Conservation (phyloP, 768 basidiomycete genomes). For the Lactifluus pinguis region DNA sequence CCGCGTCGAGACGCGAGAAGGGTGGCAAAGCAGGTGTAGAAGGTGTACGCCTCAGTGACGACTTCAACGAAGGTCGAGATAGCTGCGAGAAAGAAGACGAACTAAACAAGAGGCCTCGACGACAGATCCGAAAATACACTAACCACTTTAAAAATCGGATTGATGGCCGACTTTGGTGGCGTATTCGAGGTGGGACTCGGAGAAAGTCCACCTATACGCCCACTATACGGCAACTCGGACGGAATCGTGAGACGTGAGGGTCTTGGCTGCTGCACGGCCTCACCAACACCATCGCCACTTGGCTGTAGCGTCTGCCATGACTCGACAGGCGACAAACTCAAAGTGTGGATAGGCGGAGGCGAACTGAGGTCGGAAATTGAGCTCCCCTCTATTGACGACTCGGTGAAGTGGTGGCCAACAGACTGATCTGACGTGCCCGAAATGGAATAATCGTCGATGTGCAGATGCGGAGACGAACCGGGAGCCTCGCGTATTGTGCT, state of each 20-base stretch:
- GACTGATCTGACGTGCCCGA: conserved; percentile 77
- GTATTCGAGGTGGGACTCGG: conserved; percentile 47
- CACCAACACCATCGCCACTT: conserved; percentile 19
- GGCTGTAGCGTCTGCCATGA: conserved; percentile 24
- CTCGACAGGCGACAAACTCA: conserved; percentile 59
- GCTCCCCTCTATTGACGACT: conserved; percentile 56
- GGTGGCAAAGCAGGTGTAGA: conserved; percentile 55
- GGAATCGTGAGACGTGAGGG: conserved; percentile 22
- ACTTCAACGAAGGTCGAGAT: conserved; percentile 39
- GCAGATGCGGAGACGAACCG: conserved; percentile 64
- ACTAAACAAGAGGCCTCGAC: background rate
- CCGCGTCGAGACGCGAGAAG: conserved; percentile 74
- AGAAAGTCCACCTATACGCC: conserved; percentile 44
- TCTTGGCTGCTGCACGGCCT: conserved; percentile 17
- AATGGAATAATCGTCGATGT: conserved; percentile 57
- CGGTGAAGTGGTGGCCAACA: conserved; percentile 63
- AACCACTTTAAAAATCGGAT: conserved; percentile 89
- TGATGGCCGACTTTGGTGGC: conserved; percentile 62
- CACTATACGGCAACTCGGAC: conserved; percentile 28
- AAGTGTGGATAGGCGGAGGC: conserved; percentile 66
- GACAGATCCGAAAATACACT: conserved; percentile 28
- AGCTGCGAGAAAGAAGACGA: conserved; percentile 33
- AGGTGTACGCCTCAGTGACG: conserved; percentile 22
- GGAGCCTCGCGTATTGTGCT: conserved; percentile 70
- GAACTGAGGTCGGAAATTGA: conserved; percentile 58